phyloP scores from a whole-genome alignment of 2,329 filamentous ascomycete genomes.

The Dactylellina sp. region DNA sequence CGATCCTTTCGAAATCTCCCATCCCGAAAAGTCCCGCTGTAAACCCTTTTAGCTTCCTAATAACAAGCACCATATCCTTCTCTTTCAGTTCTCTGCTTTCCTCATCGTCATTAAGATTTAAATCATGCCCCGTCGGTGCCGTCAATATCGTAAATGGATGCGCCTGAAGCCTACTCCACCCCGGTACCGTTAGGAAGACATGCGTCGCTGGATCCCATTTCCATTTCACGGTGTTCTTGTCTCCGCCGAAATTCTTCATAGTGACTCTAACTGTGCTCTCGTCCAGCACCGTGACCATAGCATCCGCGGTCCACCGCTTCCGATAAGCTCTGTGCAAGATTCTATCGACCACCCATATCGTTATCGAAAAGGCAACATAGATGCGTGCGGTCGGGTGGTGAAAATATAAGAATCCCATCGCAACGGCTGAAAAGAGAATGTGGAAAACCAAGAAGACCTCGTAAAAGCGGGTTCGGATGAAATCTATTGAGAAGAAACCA shows the following conservation, averaged over 20 bases:
- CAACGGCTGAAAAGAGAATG: slow-evolving; percentile 70
- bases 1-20: slow-evolving; percentile 56
- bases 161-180: slow-evolving; percentile 70
- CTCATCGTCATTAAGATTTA: slow-evolving; percentile 3
- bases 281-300: slow-evolving; percentile 22
- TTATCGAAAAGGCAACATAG: slow-evolving; percentile 69
- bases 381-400: slow-evolving; percentile 69
- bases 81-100: background rate
- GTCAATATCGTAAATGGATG: slow-evolving; percentile 77
- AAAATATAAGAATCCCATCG: slow-evolving; percentile 71
- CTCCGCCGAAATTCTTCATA: slow-evolving; percentile 21
- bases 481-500: slow-evolving; percentile 66
- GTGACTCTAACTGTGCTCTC: slow-evolving; percentile 37
- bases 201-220: slow-evolving; percentile 73
- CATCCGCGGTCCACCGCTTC: slow-evolving; percentile 34
- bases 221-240: slow-evolving; percentile 3
- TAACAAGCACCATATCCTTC: slow-evolving; percentile 66
- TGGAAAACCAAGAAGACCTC: slow-evolving; percentile 73
- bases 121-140: slow-evolving; percentile 65
- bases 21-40: slow-evolving; percentile 62
- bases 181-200: slow-evolving; percentile 72
- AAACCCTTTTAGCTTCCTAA: slow-evolving; percentile 73
- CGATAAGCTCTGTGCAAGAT: slow-evolving; percentile 65
- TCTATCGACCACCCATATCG: slow-evolving; percentile 71
- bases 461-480: slow-evolving; percentile 72